These are phyloP conservation scores for Leccinum subspadiceum DNA, from an alignment of 1,284 basidiomycete genomes.

Conservation along the genomic window DNA sequence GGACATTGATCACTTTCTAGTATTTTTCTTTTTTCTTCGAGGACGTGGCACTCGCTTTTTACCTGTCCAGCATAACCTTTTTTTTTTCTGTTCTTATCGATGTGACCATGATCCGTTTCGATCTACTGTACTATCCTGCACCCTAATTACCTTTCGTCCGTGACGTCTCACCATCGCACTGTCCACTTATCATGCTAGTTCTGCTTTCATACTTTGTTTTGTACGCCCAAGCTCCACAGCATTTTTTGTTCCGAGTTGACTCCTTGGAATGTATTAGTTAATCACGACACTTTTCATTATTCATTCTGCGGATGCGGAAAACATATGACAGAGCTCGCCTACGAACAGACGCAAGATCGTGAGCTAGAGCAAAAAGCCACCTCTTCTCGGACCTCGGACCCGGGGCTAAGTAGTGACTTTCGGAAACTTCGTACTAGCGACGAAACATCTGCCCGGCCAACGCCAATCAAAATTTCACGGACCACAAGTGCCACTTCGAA, in stretches of 20 bases:
- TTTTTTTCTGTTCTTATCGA: not conserved
- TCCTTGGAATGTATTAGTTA: slow-evolving; percentile 17
- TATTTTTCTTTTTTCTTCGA: slow-evolving; percentile 1
- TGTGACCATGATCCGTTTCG: slow-evolving; percentile 4
- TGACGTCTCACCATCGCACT: not conserved
- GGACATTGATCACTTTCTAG: slow-evolving; percentile 33
- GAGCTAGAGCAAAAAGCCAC: too few species aligned
- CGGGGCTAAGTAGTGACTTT: too few species aligned
- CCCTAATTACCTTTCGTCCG: slow-evolving; percentile 1
- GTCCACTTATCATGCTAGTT: slow-evolving; percentile 4
- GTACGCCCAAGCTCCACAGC: slow-evolving; percentile 14
- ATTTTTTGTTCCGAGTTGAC: not conserved
- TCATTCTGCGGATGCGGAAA: not conserved
- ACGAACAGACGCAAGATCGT: too few species aligned
- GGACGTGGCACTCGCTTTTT: slow-evolving; percentile 1
- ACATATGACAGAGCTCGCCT: not conserved
- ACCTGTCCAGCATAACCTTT: slow-evolving; percentile 1
- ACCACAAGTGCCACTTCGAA: too few species aligned
- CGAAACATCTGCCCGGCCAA: too few species aligned
- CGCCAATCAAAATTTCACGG: too few species aligned
- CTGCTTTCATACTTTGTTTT: slow-evolving; percentile 8
- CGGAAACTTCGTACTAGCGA: too few species aligned
- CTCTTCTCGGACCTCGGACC: too few species aligned
- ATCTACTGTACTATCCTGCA: slow-evolving; percentile 12
- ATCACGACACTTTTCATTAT: not conserved